phyloP scores from a whole-genome alignment of 208 protist genomes.

The Trypanosoma avium region DNA sequence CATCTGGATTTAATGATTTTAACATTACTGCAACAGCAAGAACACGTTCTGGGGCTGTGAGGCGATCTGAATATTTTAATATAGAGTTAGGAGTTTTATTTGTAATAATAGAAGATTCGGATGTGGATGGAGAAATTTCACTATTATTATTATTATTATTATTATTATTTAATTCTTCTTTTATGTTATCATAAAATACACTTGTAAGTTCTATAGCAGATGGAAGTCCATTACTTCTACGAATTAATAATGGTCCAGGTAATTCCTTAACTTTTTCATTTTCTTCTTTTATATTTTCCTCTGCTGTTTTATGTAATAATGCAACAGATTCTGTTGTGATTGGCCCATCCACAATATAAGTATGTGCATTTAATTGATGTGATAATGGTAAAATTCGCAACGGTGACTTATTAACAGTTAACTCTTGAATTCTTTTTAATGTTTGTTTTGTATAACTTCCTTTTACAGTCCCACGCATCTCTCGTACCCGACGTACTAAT shows the following conservation, averaged over 20 bases:
- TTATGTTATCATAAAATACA: background rate
- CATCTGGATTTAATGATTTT: conserved; percentile 83
- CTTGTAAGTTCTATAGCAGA: background rate
- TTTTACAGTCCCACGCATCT: conserved; percentile 41
- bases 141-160: too few species aligned
- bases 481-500: conserved; percentile 61
- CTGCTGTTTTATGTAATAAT: conserved; percentile 48
- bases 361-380: conserved; percentile 80
- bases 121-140: background rate
- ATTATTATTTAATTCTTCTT: background rate
- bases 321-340: conserved; percentile 45
- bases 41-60: conserved; percentile 72
- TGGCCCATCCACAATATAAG: conserved; percentile 62
- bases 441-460: conserved; percentile 57
- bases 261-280: background rate
- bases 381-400: conserved; percentile 72
- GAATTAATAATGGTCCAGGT: conserved; percentile 19
- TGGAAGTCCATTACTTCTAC: background rate
- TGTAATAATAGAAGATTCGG: conserved; percentile 1
- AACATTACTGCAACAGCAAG: conserved; percentile 84
- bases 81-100: conserved; percentile 10
- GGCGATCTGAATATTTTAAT: conserved; percentile 34
- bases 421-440: conserved; percentile 43
- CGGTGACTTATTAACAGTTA: conserved; percentile 39
- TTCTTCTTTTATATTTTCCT: background rate